Percentiles rank a stretch among this genome's conserved stretches.
These are phyloP conservation scores for Meira miltonrushii DNA, from an alignment of 1,284 basidiomycete genomes.

Conservation along the genomic window DNA sequence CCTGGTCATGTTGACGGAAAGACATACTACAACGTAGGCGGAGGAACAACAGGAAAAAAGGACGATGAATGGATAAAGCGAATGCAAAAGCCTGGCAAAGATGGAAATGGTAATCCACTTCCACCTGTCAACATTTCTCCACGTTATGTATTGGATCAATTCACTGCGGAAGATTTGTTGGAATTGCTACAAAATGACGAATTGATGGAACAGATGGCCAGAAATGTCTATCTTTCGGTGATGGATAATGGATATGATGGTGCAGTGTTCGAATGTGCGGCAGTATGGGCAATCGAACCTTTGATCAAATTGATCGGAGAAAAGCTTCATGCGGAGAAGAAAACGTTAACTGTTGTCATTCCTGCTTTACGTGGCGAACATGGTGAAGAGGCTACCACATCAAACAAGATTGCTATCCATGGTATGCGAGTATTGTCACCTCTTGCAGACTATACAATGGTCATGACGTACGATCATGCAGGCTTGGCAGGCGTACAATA, in stretches of 20 bases:
- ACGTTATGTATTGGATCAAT: conserved; percentile 27
- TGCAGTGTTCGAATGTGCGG: conserved; percentile 12
- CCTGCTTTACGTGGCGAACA: conserved; percentile 17
- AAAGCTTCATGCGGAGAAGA: conserved; percentile 5
- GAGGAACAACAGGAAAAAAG: conserved; percentile 15
- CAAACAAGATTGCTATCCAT: conserved; percentile 25
- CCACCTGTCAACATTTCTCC: conserved; percentile 18
- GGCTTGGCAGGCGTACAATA: conserved; percentile 14
- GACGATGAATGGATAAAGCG: conserved; percentile 21
- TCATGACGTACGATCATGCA: conserved; percentile 41
- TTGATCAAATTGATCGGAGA: conserved; percentile 15
- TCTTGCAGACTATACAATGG: conserved; percentile 24
- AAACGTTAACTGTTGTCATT: conserved; percentile 20
- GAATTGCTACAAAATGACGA: neutral
- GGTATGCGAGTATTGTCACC: conserved; percentile 20
- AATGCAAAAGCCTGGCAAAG: neutral
- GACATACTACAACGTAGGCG: conserved; percentile 21
- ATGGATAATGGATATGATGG: neutral
- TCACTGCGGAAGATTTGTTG: conserved; percentile 21
- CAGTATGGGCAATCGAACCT: conserved; percentile 26
- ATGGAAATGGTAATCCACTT: neutral
- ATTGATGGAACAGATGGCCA: neutral
- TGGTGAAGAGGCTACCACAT: conserved; percentile 2
- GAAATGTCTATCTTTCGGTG: neutral
- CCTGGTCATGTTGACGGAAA: neutral